Evolutionary conservation across 306 rosid genomes (phyloP).

Genomic region (Dalbergia cultrata): DNA sequence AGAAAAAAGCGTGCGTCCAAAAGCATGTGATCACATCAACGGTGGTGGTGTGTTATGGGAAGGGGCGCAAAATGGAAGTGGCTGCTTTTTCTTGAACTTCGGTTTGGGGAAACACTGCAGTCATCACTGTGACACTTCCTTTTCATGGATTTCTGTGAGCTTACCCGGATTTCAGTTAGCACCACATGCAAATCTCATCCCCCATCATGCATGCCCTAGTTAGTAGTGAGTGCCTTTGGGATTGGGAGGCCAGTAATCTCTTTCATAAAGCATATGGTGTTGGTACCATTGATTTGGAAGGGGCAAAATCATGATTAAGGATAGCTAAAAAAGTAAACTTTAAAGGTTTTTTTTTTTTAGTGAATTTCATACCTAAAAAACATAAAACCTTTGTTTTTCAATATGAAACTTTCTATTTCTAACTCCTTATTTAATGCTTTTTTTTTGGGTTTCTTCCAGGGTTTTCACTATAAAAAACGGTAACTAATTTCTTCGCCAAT

Average conservation of each 20-base stretch:
- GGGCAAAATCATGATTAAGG: too few relatives aligned
- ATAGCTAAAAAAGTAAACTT: too few relatives aligned
- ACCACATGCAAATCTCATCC: background rate
- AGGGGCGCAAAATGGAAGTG: constrained; percentile 35
- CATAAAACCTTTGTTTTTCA: too few relatives aligned
- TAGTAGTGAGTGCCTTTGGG: background rate
- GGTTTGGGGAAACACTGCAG: background rate
- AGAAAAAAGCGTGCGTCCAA: background rate
- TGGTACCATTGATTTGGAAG: background rate
- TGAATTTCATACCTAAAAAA: too few relatives aligned
- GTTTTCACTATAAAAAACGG: too few relatives aligned
- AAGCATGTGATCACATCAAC: constrained; percentile 9
- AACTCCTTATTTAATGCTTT: too few relatives aligned
- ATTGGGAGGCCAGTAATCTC: background rate
- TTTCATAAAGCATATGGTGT: background rate
- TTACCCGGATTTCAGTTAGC: constrained; percentile 17
- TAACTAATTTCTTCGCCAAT: too few relatives aligned
- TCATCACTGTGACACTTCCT: background rate
- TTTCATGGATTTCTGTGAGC: constrained; percentile 30
- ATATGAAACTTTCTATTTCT: too few relatives aligned
- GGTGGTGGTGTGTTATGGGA: constrained; percentile 22
- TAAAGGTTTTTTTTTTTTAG: too few relatives aligned
- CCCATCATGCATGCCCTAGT: background rate
- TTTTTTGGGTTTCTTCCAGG: too few relatives aligned
- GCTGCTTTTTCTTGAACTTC: constrained; percentile 35